Evolutionary conservation across 1,284 basidiomycete genomes (phyloP).

Genomic region (Puccinia triticina): DNA sequence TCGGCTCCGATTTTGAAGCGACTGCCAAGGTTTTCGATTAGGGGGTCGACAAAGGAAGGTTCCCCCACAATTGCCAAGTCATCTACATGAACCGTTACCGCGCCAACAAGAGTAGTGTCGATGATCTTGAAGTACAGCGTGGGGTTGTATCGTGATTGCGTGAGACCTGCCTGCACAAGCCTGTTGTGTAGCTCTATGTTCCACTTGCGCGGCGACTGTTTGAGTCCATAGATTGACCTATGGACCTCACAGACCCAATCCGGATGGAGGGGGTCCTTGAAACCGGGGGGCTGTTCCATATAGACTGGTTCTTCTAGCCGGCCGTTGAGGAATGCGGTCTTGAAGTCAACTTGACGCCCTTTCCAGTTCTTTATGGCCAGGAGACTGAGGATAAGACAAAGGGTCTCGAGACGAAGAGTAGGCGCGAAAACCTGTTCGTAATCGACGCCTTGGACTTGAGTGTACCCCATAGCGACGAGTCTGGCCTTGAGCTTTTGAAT

Average conservation of each 20-base stretch:
- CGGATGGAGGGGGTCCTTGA: neutral
- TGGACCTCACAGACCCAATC: neutral
- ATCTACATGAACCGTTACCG: neutral
- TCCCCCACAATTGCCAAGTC: neutral
- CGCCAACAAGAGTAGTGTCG: neutral
- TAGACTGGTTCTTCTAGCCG: neutral
- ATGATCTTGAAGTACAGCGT: neutral
- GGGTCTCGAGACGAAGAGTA: slow-evolving; percentile 4
- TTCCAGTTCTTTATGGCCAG: neutral
- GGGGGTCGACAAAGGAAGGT: too few relatives aligned
- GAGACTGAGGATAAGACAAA: neutral
- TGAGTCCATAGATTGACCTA: neutral
- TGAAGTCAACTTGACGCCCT: neutral
- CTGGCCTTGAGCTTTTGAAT: neutral
- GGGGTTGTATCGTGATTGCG: neutral
- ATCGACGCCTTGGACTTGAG: neutral
- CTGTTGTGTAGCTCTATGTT: neutral
- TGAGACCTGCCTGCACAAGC: neutral
- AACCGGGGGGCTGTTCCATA: slow-evolving; percentile 4
- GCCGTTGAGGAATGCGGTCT: slow-evolving; percentile 8
- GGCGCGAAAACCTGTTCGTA: neutral
- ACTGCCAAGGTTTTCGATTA: too few relatives aligned
- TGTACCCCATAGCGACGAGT: neutral
- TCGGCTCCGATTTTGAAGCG: too few relatives aligned
- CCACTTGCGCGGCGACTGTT: neutral